Conservation (phyloP, 2,329 filamentous ascomycete genomes). For the Gremmenia infestans region DNA sequence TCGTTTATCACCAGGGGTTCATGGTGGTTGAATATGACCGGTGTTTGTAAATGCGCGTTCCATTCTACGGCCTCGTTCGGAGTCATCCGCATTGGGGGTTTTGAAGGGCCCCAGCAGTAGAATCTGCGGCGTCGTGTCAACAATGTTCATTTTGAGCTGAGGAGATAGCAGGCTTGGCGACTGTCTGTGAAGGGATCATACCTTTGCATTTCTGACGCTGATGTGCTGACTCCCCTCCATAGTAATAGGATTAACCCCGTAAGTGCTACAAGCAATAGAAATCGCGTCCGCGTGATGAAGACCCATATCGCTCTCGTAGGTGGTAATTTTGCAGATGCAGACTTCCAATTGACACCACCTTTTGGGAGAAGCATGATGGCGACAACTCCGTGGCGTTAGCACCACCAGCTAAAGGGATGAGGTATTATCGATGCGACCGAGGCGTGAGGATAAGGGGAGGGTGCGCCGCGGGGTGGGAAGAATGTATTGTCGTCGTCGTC, state of each 20-base stretch:
- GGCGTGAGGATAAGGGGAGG: slow-evolving; percentile 5
- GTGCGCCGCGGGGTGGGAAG: slow-evolving; percentile 9
- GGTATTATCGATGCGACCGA: slow-evolving; percentile 25
- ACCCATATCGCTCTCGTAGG: slow-evolving; percentile 67
- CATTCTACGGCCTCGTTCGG: slow-evolving; percentile 86
- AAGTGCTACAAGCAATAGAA: slow-evolving; percentile 68
- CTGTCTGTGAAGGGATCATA: slow-evolving; percentile 34
- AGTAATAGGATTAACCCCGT: slow-evolving; percentile 69
- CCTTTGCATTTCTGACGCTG: slow-evolving; percentile 87
- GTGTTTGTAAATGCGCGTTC: slow-evolving; percentile 83
- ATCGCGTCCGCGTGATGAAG: slow-evolving; percentile 70
- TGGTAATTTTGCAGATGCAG: slow-evolving; percentile 72
- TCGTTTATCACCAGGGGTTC: slow-evolving; percentile 80
- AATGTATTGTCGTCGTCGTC: slow-evolving; percentile 1
- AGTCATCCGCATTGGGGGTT: slow-evolving; percentile 94
- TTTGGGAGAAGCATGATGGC: slow-evolving; percentile 82
- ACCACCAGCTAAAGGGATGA: slow-evolving; percentile 33
- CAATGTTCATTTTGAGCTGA: slow-evolving; percentile 1
- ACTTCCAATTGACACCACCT: slow-evolving; percentile 88
- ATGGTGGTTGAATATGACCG: slow-evolving; percentile 95
- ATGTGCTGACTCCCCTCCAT: slow-evolving; percentile 80
- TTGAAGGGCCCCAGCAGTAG: slow-evolving; percentile 93
- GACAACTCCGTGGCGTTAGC: slow-evolving; percentile 36
- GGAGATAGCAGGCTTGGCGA: background rate
- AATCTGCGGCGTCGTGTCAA: slow-evolving; percentile 55